These are phyloP conservation scores for Aspergillus brunneoviolaceus DNA, from an alignment of 2,329 filamentous ascomycete species.

Conservation along the genomic window DNA sequence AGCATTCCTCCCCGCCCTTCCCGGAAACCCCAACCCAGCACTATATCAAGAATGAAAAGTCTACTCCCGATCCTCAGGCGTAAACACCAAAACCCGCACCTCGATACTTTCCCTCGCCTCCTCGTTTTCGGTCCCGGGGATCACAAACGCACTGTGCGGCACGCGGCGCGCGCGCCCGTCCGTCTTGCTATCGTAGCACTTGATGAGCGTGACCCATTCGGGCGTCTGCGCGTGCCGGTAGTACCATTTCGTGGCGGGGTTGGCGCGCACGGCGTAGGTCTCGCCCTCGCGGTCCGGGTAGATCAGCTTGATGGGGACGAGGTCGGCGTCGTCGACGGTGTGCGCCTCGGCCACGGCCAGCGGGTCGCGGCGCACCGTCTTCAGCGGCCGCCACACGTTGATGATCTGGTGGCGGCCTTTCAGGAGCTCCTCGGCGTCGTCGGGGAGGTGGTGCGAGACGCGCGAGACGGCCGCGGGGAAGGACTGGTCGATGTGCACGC, in stretches of 20 bases:
- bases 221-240: constrained; percentile 54
- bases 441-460: constrained; percentile 46
- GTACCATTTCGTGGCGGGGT: constrained; percentile 51
- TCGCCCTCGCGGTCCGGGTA: constrained; percentile 54
- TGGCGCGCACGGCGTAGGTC: constrained; percentile 49
- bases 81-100: constrained; percentile 55
- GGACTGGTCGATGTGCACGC: constrained; percentile 55
- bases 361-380: constrained; percentile 54
- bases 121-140: constrained; percentile 46
- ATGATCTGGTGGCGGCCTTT: constrained; percentile 50
- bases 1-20: too few species aligned
- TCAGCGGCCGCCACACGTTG: constrained; percentile 54
- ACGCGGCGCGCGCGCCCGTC: constrained; percentile 55
- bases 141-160: constrained; percentile 58
- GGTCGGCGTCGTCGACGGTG: constrained; percentile 52
- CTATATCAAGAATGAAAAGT: too few species aligned
- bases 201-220: constrained; percentile 58
- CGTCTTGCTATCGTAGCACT: constrained; percentile 60
- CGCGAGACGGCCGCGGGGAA: constrained; percentile 45
- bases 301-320: constrained; percentile 51
- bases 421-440: constrained; percentile 45
- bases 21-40: too few species aligned
- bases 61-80: constrained; percentile 40
- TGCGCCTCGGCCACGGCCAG: constrained; percentile 54
- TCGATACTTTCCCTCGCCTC: constrained; percentile 56